Percentiles rank a stretch among this genome's conserved stretches.
Evolutionary conservation across 2,329 filamentous ascomycete genomes (phyloP).

Genomic region (Trichoderma atrobrunneum): DNA sequence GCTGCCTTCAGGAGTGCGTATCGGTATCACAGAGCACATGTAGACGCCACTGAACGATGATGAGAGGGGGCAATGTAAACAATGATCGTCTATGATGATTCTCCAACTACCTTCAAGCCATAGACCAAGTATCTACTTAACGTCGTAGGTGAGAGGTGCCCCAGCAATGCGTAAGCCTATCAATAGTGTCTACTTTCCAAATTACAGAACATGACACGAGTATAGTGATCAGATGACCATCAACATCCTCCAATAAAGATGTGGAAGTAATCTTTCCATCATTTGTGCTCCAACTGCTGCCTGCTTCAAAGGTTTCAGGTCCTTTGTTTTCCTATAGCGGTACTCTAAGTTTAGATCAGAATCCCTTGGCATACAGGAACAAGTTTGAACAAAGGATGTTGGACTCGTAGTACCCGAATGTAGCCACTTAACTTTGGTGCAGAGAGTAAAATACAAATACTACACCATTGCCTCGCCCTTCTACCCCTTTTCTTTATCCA

Average conservation of each 20-base stretch:
- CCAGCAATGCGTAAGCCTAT: not conserved
- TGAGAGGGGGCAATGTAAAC: not conserved
- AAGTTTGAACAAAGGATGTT: not conserved
- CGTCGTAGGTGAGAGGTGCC: not conserved
- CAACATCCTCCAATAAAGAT: not conserved
- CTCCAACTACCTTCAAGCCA: not conserved
- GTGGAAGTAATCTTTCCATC: not conserved
- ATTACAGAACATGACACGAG: not conserved
- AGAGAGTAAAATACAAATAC: not conserved
- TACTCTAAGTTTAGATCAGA: not conserved
- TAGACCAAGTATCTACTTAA: not conserved
- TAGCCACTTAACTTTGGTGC: not conserved
- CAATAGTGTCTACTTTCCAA: not conserved
- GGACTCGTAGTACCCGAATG: not conserved
- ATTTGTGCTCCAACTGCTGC: not conserved
- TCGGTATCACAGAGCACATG: not conserved
- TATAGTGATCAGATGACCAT: not conserved
- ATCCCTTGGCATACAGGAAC: not conserved
- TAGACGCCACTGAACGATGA: not conserved
- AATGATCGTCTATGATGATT: not conserved
- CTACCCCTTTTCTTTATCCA: not conserved
- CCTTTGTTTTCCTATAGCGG: not conserved
- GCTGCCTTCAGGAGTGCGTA: not conserved
- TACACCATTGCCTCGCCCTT: not conserved
- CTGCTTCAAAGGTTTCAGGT: not conserved